Evolutionary conservation across 169 alveolate species (phyloP).

Genomic region (Plasmodium coatneyi): DNA sequence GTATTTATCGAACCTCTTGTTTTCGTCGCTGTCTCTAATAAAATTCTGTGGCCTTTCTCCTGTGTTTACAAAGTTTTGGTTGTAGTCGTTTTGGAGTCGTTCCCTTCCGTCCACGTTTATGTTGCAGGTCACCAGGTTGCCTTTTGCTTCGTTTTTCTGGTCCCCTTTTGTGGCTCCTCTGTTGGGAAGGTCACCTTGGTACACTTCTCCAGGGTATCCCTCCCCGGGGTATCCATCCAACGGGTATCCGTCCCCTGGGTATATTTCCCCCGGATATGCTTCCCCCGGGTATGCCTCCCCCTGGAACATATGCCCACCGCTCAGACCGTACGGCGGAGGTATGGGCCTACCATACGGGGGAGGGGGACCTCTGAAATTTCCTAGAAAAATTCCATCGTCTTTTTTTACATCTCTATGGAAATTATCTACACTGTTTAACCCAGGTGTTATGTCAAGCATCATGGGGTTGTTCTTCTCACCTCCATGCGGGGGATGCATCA

Average conservation of each 20-base stretch:
- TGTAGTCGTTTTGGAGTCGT: constrained; percentile 88
- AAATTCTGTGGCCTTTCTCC: constrained; percentile 94
- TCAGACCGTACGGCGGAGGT: not conserved
- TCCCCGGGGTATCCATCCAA: not conserved
- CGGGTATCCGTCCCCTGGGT: not conserved
- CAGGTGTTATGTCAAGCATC: not conserved
- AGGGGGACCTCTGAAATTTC: not conserved
- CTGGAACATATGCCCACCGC: not conserved
- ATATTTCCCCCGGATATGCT: not conserved
- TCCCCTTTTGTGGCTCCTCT: not conserved
- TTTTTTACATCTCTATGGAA: not conserved
- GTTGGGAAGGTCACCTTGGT: not conserved
- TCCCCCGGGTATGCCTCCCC: not conserved
- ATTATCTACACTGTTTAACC: not conserved
- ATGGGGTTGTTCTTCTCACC: not conserved
- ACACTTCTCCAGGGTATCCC: not conserved
- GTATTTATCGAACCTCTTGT: constrained; percentile 87
- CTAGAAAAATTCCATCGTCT: not conserved
- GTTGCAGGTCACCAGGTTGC: not conserved
- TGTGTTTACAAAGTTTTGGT: constrained; percentile 92
- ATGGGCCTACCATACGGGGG: not conserved
- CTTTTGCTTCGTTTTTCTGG: constrained; percentile 1
- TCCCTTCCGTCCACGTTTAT: constrained; percentile 81
- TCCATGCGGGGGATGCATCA: not conserved
- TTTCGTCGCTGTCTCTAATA: constrained; percentile 90